These are phyloP conservation scores for Globisporangium cylindrosporum DNA, from an alignment of 352 stramenopile genomes.

Conservation along the genomic window DNA sequence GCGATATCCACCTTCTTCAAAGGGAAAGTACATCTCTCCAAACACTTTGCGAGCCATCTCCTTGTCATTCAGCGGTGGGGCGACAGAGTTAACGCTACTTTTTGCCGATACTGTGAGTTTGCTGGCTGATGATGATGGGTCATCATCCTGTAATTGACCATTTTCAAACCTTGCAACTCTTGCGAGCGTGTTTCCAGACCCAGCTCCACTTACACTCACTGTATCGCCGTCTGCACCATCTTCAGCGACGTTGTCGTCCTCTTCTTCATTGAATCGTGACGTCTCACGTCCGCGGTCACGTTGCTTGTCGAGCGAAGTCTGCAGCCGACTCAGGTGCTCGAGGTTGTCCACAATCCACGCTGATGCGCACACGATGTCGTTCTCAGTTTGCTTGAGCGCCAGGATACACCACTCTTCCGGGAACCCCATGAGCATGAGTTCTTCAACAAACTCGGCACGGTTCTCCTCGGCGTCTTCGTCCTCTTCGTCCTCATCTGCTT, in stretches of 20 bases:
- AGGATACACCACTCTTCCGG: slow-evolving; percentile 91
- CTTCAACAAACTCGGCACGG: slow-evolving; percentile 80
- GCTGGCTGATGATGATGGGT: not conserved
- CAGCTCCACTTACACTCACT: not conserved
- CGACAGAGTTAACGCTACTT: not conserved
- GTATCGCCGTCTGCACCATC: not conserved
- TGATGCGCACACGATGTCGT: slow-evolving; percentile 88
- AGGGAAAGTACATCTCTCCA: slow-evolving; percentile 85
- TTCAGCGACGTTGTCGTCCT: slow-evolving; percentile 39
- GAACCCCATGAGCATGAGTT: slow-evolving; percentile 93
- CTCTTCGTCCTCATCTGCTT: slow-evolving; percentile 48
- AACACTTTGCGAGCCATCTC: slow-evolving; percentile 83
- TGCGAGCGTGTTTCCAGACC: not conserved
- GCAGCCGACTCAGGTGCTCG: slow-evolving; percentile 86
- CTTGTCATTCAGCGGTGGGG: slow-evolving; percentile 57
- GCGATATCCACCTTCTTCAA: slow-evolving; percentile 72
- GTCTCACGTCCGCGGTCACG: slow-evolving; percentile 36
- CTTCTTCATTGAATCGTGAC: slow-evolving; percentile 57
- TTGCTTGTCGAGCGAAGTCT: slow-evolving; percentile 74
- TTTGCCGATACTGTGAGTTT: not conserved
- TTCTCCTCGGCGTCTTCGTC: slow-evolving; percentile 49
- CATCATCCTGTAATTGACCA: not conserved
- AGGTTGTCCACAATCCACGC: slow-evolving; percentile 94
- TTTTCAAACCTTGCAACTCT: not conserved
- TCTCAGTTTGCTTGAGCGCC: slow-evolving; percentile 88